A percentile compares a stretch with the other conserved stretches of the same genome.
These are phyloP conservation scores for Xylariales sp. DNA, from an alignment of 2,329 filamentous ascomycete species.

Conservation along the genomic window DNA sequence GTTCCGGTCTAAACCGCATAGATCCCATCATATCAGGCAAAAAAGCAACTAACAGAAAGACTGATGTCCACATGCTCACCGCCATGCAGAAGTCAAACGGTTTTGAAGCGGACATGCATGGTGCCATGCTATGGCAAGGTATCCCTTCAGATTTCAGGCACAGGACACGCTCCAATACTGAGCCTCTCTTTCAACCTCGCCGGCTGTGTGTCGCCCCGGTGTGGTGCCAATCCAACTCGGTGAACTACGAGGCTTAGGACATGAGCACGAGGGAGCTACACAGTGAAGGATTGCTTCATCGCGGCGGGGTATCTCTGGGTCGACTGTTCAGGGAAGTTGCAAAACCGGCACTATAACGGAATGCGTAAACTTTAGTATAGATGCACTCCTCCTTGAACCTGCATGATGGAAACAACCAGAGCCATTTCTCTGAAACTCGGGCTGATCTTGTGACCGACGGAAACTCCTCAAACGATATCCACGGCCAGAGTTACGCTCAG, in stretches of 20 bases:
- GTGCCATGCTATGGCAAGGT: neutral
- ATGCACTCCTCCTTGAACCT: neutral
- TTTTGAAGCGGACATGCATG: neutral
- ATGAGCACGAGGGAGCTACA: no score
- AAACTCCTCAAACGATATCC: neutral
- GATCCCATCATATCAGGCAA: neutral
- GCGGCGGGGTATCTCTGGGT: no score
- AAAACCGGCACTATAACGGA: no score
- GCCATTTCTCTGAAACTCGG: constrained; percentile 1
- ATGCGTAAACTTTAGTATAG: no score
- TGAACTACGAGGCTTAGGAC: no score
- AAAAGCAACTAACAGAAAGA: neutral
- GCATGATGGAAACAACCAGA: neutral
- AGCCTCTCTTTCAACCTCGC: no score
- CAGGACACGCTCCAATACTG: neutral
- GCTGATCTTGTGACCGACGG: neutral
- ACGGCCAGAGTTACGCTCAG: neutral
- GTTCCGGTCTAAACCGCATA: no score
- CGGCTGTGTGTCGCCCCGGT: no score
- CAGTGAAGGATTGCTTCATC: no score
- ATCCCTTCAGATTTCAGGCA: constrained; percentile 1
- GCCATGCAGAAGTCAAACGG: constrained; percentile 1
- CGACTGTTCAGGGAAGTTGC: no score
- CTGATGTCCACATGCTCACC: constrained; percentile 1
- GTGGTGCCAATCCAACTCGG: no score